Evolutionary conservation across 306 rosid species (phyloP).

Genomic region (Lupinus albus): DNA sequence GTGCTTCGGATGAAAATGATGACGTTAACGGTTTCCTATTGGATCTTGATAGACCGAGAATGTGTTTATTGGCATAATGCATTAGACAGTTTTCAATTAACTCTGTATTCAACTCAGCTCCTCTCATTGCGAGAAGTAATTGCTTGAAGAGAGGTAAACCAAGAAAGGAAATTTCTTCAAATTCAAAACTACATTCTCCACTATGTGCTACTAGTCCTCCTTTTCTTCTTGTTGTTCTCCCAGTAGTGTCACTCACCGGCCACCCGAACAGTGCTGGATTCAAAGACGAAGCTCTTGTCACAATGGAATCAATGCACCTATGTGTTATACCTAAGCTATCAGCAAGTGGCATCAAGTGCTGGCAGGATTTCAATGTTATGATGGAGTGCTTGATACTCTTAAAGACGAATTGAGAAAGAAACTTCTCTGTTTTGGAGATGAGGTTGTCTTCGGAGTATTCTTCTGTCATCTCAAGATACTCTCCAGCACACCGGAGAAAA

Average conservation of each 20-base stretch:
- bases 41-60: conserved; percentile 81
- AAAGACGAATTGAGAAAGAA: conserved; percentile 64
- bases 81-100: conserved; percentile 78
- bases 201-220: conserved; percentile 1
- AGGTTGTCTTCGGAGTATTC: conserved; percentile 85
- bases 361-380: conserved; percentile 79
- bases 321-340: conserved; percentile 66
- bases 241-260: conserved; percentile 60
- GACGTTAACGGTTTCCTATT: conserved; percentile 63
- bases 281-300: conserved; percentile 63
- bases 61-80: conserved; percentile 76
- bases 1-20: conserved; percentile 57
- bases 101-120: conserved; percentile 53
- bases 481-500: conserved; percentile 95
- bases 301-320: conserved; percentile 68
- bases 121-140: conserved; percentile 65
- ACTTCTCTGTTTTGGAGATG: conserved; percentile 76
- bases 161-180: conserved; percentile 71
- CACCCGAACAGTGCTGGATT: conserved; percentile 83
- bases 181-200: conserved; percentile 58
- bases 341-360: conserved; percentile 61
- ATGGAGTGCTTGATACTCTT: conserved; percentile 74
- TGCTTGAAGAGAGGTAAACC: conserved; percentile 73
- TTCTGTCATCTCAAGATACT: conserved; percentile 89
- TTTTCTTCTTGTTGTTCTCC: conserved; percentile 46